Conservation (phyloP, 176 grass and related monocot species). For the Guadua angustifolia region DNA sequence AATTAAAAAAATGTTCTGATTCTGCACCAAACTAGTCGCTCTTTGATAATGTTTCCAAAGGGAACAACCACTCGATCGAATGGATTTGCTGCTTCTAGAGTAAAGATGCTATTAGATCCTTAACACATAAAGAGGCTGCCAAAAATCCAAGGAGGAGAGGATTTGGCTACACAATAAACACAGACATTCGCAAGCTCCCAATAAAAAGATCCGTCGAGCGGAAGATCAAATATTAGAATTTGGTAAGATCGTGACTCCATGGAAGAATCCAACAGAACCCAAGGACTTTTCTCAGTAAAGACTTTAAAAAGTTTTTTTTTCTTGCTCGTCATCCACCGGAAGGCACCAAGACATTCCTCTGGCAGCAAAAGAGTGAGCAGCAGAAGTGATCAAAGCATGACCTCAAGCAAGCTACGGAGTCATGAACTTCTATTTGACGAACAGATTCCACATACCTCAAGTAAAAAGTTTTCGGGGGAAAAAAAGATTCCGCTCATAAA, state of each 20-base stretch:
- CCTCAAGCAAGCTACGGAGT: not conserved
- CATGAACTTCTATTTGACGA: not conserved
- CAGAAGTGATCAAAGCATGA: constrained; percentile 28
- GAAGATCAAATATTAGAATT: constrained; percentile 36
- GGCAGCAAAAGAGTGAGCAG: not conserved
- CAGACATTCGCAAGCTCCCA: not conserved
- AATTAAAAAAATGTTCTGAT: constrained; percentile 11
- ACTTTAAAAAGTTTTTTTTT: not conserved
- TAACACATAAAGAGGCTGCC: not conserved
- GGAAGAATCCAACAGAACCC: constrained; percentile 21
- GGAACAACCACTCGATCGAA: not conserved
- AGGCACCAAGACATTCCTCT: not conserved
- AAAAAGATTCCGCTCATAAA: not conserved
- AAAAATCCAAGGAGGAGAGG: not conserved
- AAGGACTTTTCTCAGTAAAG: not conserved
- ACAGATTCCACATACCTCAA: not conserved
- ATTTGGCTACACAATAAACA: constrained; percentile 19
- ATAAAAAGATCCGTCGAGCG: constrained; percentile 17
- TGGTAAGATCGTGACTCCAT: constrained; percentile 23
- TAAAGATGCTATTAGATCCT: not conserved
- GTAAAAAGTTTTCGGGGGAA: not conserved
- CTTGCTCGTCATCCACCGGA: not conserved
- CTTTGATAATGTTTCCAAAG: not conserved
- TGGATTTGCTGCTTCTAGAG: not conserved
- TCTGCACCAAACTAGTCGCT: constrained; percentile 22